These are phyloP conservation scores for Quercus tomentella DNA, from an alignment of 331 rosid species.

Conservation along the genomic window DNA sequence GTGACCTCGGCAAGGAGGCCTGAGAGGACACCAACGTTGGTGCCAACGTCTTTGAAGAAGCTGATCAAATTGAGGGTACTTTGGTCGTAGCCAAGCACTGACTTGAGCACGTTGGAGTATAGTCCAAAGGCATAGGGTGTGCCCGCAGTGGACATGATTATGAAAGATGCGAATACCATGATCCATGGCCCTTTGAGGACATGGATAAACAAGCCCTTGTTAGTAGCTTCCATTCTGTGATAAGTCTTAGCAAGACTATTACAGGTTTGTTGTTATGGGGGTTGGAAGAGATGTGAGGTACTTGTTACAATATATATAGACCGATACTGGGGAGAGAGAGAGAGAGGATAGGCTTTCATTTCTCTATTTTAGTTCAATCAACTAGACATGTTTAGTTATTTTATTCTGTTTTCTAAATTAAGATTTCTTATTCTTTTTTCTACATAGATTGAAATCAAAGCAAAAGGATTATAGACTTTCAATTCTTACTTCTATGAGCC, in stretches of 20 bases:
- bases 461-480: neutral
- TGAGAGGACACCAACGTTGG: slow-evolving; percentile 51
- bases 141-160: slow-evolving; percentile 64
- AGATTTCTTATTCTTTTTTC: too few relatives aligned
- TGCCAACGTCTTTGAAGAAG: slow-evolving; percentile 70
- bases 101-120: slow-evolving; percentile 56
- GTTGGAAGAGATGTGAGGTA: neutral
- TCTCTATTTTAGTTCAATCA: neutral
- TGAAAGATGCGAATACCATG: slow-evolving; percentile 53
- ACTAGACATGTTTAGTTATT: neutral
- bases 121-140: slow-evolving; percentile 75
- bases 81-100: slow-evolving; percentile 63
- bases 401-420: neutral
- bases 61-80: slow-evolving; percentile 57
- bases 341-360: neutral
- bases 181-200: slow-evolving; percentile 60
- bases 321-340: too few relatives aligned
- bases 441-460: neutral
- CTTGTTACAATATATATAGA: neutral
- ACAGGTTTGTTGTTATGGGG: neutral
- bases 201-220: slow-evolving; percentile 15
- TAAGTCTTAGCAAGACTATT: neutral
- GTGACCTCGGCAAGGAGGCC: slow-evolving; percentile 63
- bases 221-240: neutral
- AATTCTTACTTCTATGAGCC: neutral